Evolutionary conservation across 169 alveolate species (phyloP).

Genomic region (Plasmodium gallinaceum): DNA sequence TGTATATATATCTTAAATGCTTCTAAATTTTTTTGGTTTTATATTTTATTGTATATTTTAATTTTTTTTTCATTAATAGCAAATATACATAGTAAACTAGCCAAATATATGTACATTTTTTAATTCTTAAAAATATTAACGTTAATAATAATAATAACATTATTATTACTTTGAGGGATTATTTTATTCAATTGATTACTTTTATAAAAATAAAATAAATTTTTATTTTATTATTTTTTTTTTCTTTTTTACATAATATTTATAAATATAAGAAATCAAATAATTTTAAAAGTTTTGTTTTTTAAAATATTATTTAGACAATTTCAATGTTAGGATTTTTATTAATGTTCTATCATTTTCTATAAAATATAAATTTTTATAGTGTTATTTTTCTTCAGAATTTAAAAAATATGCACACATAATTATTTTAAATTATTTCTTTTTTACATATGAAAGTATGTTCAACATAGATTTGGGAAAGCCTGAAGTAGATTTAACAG

Average conservation of each 20-base stretch:
- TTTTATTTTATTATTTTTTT: too few species aligned
- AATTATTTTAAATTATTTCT: neutral
- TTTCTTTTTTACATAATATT: too few species aligned
- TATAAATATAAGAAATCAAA: too few species aligned
- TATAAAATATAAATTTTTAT: too few species aligned
- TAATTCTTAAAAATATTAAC: constrained; percentile 25
- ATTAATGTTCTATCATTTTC: too few species aligned
- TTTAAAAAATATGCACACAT: neutral
- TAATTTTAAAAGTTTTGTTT: too few species aligned
- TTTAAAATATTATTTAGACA: too few species aligned
- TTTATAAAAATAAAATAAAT: neutral
- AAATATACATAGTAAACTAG: neutral
- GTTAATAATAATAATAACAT: constrained; percentile 26
- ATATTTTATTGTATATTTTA: too few species aligned
- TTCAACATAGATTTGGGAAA: constrained; percentile 41
- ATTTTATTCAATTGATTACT: constrained; percentile 2
- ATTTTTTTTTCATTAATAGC: neutral
- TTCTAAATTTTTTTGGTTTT: too few species aligned
- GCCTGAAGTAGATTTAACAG: constrained; percentile 48
- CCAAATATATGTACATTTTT: neutral
- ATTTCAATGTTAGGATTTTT: too few species aligned
- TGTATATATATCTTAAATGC: too few species aligned
- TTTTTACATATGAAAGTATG: constrained; percentile 2
- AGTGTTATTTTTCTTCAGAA: too few species aligned
- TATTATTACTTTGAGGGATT: constrained; percentile 10